A percentile compares a stretch with the other conserved stretches of the same genome.
These are phyloP conservation scores for Helicostylum pulchrum DNA, from an alignment of 192 early-diverging fungal genomes.

Conservation along the genomic window DNA sequence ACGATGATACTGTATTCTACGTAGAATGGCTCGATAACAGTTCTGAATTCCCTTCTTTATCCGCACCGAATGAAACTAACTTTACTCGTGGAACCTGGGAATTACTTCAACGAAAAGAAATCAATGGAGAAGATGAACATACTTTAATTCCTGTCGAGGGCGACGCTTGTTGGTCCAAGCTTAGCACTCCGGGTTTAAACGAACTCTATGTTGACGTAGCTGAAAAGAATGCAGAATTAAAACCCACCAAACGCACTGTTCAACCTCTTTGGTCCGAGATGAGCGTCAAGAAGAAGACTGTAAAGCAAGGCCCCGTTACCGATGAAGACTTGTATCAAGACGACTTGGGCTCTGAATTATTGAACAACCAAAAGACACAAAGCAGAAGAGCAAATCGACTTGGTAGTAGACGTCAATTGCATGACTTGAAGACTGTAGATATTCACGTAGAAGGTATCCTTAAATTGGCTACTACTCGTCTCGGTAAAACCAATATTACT, in stretches of 20 bases:
- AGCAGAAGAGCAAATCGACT: not conserved
- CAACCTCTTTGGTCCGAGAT: slow-evolving; percentile 7
- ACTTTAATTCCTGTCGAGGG: not conserved
- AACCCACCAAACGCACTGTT: not conserved
- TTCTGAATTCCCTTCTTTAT: slow-evolving; percentile 8
- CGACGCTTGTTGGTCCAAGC: slow-evolving; percentile 6
- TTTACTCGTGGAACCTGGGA: not conserved
- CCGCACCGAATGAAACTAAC: not conserved
- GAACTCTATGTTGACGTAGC: slow-evolving; percentile 6
- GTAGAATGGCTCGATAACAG: slow-evolving; percentile 11
- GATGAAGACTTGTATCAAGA: not conserved
- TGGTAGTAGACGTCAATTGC: not conserved
- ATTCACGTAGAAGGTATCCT: slow-evolving; percentile 8
- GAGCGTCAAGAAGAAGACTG: not conserved
- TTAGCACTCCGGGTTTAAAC: not conserved
- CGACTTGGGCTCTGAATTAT: not conserved
- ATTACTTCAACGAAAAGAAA: slow-evolving; percentile 12
- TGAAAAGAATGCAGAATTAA: slow-evolving; percentile 1
- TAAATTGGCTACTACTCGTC: not conserved
- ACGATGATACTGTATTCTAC: slow-evolving; percentile 5
- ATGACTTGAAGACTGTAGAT: not conserved
- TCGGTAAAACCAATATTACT: slow-evolving; percentile 1
- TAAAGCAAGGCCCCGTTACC: not conserved
- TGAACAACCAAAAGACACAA: not conserved
- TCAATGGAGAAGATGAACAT: slow-evolving; percentile 1